These are phyloP conservation scores for Chalara sp. DNA, from an alignment of 2,329 filamentous ascomycete genomes.

Conservation along the genomic window DNA sequence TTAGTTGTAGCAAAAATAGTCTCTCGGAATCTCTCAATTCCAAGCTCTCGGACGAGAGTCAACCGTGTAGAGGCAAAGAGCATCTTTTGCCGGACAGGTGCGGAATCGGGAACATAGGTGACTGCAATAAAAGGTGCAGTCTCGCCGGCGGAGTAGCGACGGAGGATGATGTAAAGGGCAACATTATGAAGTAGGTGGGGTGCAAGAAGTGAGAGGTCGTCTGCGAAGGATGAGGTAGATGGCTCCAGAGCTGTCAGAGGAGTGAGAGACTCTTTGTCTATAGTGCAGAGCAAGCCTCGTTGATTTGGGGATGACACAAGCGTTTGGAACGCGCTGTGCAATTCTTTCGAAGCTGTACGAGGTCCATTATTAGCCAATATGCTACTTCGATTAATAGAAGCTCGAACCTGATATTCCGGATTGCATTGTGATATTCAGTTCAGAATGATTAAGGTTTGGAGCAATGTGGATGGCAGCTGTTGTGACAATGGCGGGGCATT, in stretches of 20 bases:
- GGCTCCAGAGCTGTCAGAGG: slow-evolving; percentile 51
- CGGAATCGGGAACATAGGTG: slow-evolving; percentile 73
- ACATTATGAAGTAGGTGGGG: slow-evolving; percentile 55
- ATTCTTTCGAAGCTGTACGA: slow-evolving; percentile 64
- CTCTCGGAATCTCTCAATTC: slow-evolving; percentile 71
- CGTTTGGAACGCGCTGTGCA: slow-evolving; percentile 64
- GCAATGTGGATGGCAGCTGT: too few relatives aligned
- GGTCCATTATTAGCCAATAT: too few relatives aligned
- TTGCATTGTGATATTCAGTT: slow-evolving; percentile 50
- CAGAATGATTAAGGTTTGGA: too few relatives aligned
- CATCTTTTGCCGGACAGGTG: slow-evolving; percentile 80
- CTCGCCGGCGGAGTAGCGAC: slow-evolving; percentile 52
- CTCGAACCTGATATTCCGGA: slow-evolving; percentile 66
- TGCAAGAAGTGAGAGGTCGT: slow-evolving; percentile 57
- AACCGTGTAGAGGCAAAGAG: slow-evolving; percentile 73
- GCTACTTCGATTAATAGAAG: too few relatives aligned
- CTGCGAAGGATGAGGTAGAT: slow-evolving; percentile 49
- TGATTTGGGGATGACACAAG: slow-evolving; percentile 55
- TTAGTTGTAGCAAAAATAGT: slow-evolving; percentile 65
- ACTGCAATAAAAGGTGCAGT: slow-evolving; percentile 52
- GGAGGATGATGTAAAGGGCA: slow-evolving; percentile 70
- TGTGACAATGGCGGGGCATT: too few relatives aligned
- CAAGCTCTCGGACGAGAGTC: slow-evolving; percentile 69
- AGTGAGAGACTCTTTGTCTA: slow-evolving; percentile 60
- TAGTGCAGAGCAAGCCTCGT: slow-evolving; percentile 67